Conservation (phyloP, 2,329 filamentous ascomycete genomes). For the Teratosphaeria viscida region DNA sequence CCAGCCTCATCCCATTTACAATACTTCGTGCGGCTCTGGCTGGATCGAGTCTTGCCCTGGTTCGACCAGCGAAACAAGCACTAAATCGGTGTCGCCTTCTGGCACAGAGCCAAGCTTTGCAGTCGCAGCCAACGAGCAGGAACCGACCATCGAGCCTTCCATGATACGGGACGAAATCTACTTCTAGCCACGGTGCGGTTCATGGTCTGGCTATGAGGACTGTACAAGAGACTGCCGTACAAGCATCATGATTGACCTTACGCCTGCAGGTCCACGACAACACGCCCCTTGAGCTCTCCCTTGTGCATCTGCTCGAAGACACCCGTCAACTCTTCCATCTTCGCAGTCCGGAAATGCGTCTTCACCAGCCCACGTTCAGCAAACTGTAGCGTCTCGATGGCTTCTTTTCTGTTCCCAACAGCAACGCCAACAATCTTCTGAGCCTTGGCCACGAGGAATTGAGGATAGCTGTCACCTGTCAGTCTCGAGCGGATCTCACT, state of each 20-base stretch:
- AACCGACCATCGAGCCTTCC: neutral
- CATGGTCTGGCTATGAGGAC: neutral
- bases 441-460: slow-evolving; percentile 32
- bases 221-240: neutral
- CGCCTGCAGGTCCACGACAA: slow-evolving; percentile 34
- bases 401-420: slow-evolving; percentile 38
- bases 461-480: slow-evolving; percentile 18
- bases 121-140: neutral
- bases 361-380: slow-evolving; percentile 36
- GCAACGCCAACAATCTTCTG: slow-evolving; percentile 36
- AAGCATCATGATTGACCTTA: neutral
- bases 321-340: slow-evolving; percentile 38
- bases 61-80: neutral
- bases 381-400: slow-evolving; percentile 40
- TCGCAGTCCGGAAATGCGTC: slow-evolving; percentile 36
- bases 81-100: neutral
- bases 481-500: neutral
- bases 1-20: neutral
- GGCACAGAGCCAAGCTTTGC: neutral
- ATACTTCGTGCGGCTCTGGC: neutral
- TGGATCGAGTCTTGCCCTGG: neutral
- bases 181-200: neutral
- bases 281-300: slow-evolving; percentile 35
- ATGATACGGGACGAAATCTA: neutral
- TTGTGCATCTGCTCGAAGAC: slow-evolving; percentile 39